These are phyloP conservation scores for Penicillium sp. DNA, from an alignment of 2,329 filamentous ascomycete genomes.

Conservation along the genomic window DNA sequence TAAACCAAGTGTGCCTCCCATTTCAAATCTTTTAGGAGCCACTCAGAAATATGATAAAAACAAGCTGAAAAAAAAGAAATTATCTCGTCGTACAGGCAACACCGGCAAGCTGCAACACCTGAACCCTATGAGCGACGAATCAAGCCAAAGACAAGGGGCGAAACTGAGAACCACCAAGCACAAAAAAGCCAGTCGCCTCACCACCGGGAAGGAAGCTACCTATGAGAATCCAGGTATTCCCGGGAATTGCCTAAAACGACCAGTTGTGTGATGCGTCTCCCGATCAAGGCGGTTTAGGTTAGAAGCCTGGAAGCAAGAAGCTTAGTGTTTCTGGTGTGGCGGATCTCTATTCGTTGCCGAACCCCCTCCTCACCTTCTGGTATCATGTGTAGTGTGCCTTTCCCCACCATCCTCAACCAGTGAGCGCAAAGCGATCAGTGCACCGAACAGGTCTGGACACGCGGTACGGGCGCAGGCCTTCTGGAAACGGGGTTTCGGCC, in stretches of 20 bases:
- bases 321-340: slow-evolving; percentile 10
- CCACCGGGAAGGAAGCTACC: background rate
- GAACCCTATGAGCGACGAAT: background rate
- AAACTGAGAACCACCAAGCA: background rate
- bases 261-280: background rate
- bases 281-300: slow-evolving; percentile 1
- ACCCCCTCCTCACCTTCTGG: slow-evolving; percentile 1
- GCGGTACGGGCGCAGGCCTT: slow-evolving; percentile 3
- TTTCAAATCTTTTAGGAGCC: background rate
- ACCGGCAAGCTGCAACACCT: background rate
- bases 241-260: background rate
- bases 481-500: background rate
- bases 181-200: background rate
- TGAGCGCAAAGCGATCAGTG: slow-evolving; percentile 9
- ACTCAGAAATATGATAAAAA: background rate
- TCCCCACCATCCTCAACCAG: slow-evolving; percentile 6
- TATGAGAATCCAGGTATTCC: background rate
- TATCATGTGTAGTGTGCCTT: background rate
- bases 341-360: slow-evolving; percentile 15
- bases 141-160: background rate
- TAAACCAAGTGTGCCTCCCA: background rate
- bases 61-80: background rate
- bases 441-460: slow-evolving; percentile 17
- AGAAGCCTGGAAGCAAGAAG: background rate
- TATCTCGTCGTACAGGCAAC: slow-evolving; percentile 1